Conservation (phyloP, 805 yeast genomes). For the Wickerhamomyces tratensis region DNA sequence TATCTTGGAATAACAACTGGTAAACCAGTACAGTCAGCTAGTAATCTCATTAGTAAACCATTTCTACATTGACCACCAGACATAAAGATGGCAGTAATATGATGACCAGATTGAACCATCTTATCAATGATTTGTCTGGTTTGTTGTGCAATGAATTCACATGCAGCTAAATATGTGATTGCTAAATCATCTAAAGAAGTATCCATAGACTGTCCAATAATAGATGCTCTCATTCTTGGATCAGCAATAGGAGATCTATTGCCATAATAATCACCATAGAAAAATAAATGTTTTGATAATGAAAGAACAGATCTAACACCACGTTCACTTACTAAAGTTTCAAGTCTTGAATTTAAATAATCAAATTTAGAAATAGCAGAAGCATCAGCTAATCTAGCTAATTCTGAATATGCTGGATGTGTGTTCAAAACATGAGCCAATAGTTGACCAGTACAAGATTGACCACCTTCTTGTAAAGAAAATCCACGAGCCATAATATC, state of each 20-base stretch:
- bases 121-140: constrained; percentile 89
- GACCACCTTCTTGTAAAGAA: constrained; percentile 99
- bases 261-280: constrained; percentile 95
- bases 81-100: constrained; percentile 68
- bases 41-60: constrained; percentile 74
- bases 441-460: constrained; percentile 92
- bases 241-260: constrained; percentile 98
- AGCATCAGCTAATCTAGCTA: constrained; percentile 56
- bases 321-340: constrained; percentile 46
- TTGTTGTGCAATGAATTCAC: constrained; percentile 96
- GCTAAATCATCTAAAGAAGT: constrained; percentile 78
- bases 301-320: constrained; percentile 66
- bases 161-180: constrained; percentile 79
- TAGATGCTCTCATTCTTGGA: constrained; percentile 83
- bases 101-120: constrained; percentile 75
- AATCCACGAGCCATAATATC: constrained; percentile 83
- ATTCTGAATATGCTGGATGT: constrained; percentile 80
- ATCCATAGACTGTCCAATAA: constrained; percentile 92
- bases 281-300: constrained; percentile 76
- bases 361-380: constrained; percentile 73
- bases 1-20: constrained; percentile 91
- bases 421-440: constrained; percentile 79
- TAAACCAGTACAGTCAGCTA: constrained; percentile 88
- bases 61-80: constrained; percentile 97
- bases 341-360: constrained; percentile 67